Evolutionary conservation across 2,329 filamentous ascomycete genomes (phyloP), one percentile per base, ranked within the genome.

Genomic region (Fusarium pseudonygamai): DNA sequence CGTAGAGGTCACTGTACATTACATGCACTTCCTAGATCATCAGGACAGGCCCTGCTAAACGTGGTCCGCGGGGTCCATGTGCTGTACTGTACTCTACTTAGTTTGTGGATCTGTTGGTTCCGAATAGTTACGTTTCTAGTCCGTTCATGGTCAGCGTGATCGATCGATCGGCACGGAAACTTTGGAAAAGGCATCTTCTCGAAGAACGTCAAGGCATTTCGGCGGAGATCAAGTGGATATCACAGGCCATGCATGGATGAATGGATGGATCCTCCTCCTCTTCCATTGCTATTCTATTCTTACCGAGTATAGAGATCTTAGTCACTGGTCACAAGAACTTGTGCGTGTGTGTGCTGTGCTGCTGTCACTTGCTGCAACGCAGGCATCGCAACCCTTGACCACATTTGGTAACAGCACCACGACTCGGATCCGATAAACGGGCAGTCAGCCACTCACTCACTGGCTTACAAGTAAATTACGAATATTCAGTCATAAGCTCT

Each of bases 151-250:
- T 34, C 55, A 60, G 61, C 50, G 49, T 63, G 64, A 72, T 74
- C 68, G 58, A 70, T 69, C 62, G 64, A 73, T 76, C 65, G 63
- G 42, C 58, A 56, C 34, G 50, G 20, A 42, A 34, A 43, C 36
- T 60, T 43, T 30, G 20, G 42, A n/a, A 50, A 64, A 24, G 15
- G 43, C 24, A 43, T 61, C 43, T 64, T 64, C 56, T 50, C 20
- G 53, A 64, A 63, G 28, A 22, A 34, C 12, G 36, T 40, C 37
- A 45, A 42, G 28, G 53, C 42, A 11, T 28, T 37, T 32, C 28
- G 13, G 26, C 40, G 63, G 64, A 61, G 37, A 67, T 37, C 24
- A 47, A 53, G 65, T 67, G 46, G 46, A 18, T 36, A 59, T 42
- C 16, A 16, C 28, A 7, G 28, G 20, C 34, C 20, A 55, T 28